Evolutionary conservation across 495 filamentous ascomycete species (phyloP).

Genomic region (Hypoxylon subgilvum): DNA sequence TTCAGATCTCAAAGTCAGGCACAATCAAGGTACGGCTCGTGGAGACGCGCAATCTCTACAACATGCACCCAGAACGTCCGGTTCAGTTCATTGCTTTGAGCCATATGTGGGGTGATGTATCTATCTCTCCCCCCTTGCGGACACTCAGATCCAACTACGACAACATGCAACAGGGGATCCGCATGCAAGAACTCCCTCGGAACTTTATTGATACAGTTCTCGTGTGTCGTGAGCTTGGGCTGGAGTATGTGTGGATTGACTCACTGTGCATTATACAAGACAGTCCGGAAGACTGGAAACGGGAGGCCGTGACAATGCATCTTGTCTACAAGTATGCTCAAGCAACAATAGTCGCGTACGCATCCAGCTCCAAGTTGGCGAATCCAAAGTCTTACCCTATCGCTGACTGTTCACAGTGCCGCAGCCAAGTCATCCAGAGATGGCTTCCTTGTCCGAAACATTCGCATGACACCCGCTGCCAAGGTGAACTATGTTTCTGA

Average conservation of each 20-base stretch:
- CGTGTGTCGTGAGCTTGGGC: not conserved
- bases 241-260: constrained; percentile 4
- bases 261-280: constrained; percentile 17
- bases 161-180: not conserved
- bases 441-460: constrained; percentile 7
- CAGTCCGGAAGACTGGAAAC: constrained; percentile 11
- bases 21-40: not conserved
- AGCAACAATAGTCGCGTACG: constrained; percentile 16
- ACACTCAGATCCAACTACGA: constrained; percentile 13
- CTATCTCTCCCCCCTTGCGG: constrained; percentile 5
- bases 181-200: not conserved
- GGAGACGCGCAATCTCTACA: constrained; percentile 4
- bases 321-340: constrained; percentile 18
- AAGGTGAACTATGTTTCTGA: no score
- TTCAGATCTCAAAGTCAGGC: not conserved
- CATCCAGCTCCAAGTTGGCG: constrained; percentile 8
- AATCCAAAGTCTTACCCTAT: no score
- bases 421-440: not conserved
- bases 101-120: constrained; percentile 26
- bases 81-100: constrained; percentile 16
- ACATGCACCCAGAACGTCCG: no score
- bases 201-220: constrained; percentile 13
- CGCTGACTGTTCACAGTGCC: no score
- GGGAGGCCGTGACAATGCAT: constrained; percentile 18
- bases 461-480: not conserved